These are phyloP conservation scores for Colletotrichum endophyticum DNA, from an alignment of 2,329 filamentous ascomycete species.

Conservation along the genomic window DNA sequence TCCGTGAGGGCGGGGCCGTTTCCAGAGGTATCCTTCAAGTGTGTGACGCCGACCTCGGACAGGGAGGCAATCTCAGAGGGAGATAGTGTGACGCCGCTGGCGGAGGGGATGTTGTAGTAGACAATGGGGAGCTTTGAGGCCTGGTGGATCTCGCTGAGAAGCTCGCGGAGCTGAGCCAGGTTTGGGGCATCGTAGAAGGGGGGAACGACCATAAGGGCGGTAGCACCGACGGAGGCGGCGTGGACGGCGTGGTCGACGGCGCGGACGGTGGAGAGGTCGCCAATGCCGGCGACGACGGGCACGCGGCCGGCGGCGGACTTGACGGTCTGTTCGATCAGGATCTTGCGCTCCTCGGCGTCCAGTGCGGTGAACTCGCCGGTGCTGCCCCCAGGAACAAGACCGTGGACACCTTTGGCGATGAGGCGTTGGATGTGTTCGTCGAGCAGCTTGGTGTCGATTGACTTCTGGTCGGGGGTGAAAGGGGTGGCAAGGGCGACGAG, in stretches of 20 bases:
- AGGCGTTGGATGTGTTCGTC: constrained; percentile 50
- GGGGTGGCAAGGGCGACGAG: constrained; percentile 54
- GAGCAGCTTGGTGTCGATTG: constrained; percentile 42
- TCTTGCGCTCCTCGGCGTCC: constrained; percentile 47
- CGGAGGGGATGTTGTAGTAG: constrained; percentile 57
- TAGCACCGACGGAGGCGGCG: constrained; percentile 41
- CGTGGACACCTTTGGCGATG: constrained; percentile 49
- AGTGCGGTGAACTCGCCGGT: constrained; percentile 55
- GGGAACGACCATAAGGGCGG: constrained; percentile 52
- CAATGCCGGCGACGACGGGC: constrained; percentile 47
- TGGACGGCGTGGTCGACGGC: constrained; percentile 45
- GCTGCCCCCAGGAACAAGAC: constrained; percentile 54
- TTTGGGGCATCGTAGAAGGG: constrained; percentile 53
- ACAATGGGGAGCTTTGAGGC: constrained; percentile 47
- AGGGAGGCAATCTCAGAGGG: constrained; percentile 48
- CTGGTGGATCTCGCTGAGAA: constrained; percentile 44
- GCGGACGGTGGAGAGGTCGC: constrained; percentile 45
- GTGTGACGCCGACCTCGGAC: constrained; percentile 49
- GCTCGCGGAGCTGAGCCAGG: constrained; percentile 40
- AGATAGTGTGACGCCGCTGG: constrained; percentile 44
- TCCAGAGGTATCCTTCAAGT: constrained; percentile 57
- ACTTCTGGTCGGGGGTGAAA: constrained; percentile 44
- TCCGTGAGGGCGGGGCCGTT: constrained; percentile 55
- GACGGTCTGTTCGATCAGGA: constrained; percentile 41
- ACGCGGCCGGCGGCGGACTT: constrained; percentile 42